These are phyloP conservation scores for Pseudocercospora crystallina DNA, from an alignment of 2,329 filamentous ascomycete species.

Conservation along the genomic window DNA sequence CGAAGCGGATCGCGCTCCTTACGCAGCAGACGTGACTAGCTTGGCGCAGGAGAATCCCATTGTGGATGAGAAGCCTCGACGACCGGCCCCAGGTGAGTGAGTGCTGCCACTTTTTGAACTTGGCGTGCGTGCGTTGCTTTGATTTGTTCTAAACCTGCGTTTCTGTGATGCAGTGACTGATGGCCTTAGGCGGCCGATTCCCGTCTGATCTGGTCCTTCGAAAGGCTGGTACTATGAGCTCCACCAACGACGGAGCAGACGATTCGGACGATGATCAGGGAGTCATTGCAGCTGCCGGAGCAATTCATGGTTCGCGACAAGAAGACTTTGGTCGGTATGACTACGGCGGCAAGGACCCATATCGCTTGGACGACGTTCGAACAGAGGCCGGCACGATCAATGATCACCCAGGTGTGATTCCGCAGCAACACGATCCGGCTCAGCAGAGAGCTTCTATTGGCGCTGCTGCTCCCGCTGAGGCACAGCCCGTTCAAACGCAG, in stretches of 20 bases:
- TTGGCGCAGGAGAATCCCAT: constrained; percentile 35
- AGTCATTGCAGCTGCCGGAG: constrained; percentile 52
- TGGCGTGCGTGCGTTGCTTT: constrained; percentile 24
- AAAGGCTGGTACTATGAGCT: constrained; percentile 57
- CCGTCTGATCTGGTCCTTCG: constrained; percentile 89
- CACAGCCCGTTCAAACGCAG: constrained; percentile 25
- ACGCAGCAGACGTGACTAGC: constrained; percentile 59
- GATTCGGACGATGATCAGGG: constrained; percentile 62
- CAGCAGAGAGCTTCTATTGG: constrained; percentile 31
- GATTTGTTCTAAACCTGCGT: constrained; percentile 13
- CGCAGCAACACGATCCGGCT: constrained; percentile 30
- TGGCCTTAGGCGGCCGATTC: constrained; percentile 65
- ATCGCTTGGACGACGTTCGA: constrained; percentile 29
- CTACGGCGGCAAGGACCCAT: constrained; percentile 31
- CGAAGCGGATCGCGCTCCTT: constrained; percentile 65
- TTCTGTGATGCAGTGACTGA: constrained; percentile 17
- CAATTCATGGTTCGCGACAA: constrained; percentile 34
- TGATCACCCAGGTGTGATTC: constrained; percentile 15
- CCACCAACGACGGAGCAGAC: constrained; percentile 74
- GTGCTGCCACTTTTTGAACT: constrained; percentile 33
- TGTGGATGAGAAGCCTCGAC: constrained; percentile 53
- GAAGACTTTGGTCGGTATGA: constrained; percentile 21
- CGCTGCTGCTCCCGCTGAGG: constrained; percentile 44
- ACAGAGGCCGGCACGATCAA: constrained; percentile 18
- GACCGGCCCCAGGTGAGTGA: constrained; percentile 78